phyloP scores from a whole-genome alignment of 2,329 filamentous ascomycete genomes.

The Rutstroemia sp. region DNA sequence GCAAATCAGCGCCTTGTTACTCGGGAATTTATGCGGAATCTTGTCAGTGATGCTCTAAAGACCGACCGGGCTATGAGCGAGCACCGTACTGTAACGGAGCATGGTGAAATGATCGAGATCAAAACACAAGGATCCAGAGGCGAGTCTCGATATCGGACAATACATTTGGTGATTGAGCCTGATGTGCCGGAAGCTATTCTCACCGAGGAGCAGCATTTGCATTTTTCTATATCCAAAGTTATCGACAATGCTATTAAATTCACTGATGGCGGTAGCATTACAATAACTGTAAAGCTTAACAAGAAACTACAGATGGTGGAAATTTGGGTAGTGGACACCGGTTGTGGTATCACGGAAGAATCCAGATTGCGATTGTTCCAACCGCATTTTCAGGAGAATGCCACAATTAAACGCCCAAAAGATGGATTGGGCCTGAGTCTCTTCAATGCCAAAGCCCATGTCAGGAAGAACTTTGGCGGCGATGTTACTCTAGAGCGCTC shows the following conservation, averaged over 20 bases:
- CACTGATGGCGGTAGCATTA: conserved; percentile 56
- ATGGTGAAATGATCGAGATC: conserved; percentile 26
- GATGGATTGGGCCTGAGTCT: conserved; percentile 63
- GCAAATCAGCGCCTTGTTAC: conserved; percentile 21
- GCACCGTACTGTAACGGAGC: conserved; percentile 18
- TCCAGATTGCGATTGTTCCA: conserved; percentile 63
- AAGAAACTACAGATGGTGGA: conserved; percentile 45
- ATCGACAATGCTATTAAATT: conserved; percentile 64
- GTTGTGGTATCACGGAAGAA: conserved; percentile 58
- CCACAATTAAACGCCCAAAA: conserved; percentile 57
- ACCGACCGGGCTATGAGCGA: conserved; percentile 22
- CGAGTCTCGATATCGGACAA: conserved; percentile 25
- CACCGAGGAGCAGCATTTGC: conserved; percentile 40
- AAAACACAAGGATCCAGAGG: conserved; percentile 22
- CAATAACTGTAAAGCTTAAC: conserved; percentile 49
- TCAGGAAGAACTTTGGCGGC: conserved; percentile 56
- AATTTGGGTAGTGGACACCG: conserved; percentile 58
- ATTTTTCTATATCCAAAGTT: conserved; percentile 35
- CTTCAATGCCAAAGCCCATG: conserved; percentile 64
- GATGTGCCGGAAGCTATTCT: conserved; percentile 46
- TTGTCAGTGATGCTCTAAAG: conserved; percentile 23
- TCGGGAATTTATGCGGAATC: conserved; percentile 24
- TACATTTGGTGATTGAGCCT: conserved; percentile 33
- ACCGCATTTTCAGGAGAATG: conserved; percentile 61
- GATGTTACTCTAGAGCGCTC: conserved; percentile 59